Conservation (phyloP, 1,284 basidiomycete genomes). For the Xerocomus nothofagi region DNA sequence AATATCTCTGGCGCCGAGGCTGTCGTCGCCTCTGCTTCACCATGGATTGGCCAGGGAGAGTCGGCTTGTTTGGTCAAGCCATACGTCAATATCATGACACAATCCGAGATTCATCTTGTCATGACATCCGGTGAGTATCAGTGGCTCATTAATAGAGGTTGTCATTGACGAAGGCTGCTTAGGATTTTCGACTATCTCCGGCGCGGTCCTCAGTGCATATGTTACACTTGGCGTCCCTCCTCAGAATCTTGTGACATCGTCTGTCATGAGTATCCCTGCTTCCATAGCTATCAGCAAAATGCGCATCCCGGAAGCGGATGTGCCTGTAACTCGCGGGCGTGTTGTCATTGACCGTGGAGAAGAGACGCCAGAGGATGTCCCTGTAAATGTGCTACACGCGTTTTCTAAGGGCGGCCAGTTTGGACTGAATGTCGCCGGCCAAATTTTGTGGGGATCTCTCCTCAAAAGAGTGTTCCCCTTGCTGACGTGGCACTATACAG, state of each 20-base stretch:
- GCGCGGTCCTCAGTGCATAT: slow-evolving; percentile 85
- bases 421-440: slow-evolving; percentile 82
- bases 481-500: slow-evolving; percentile 35
- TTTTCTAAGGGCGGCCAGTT: slow-evolving; percentile 87
- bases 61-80: slow-evolving; percentile 83
- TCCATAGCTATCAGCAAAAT: slow-evolving; percentile 91
- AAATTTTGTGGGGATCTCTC: slow-evolving; percentile 62
- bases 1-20: slow-evolving; percentile 88
- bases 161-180: slow-evolving; percentile 7
- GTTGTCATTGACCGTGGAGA: slow-evolving; percentile 78
- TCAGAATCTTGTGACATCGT: slow-evolving; percentile 84
- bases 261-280: slow-evolving; percentile 93
- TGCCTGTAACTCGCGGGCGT: slow-evolving; percentile 81
- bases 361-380: slow-evolving; percentile 47
- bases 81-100: slow-evolving; percentile 87
- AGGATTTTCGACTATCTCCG: slow-evolving; percentile 87
- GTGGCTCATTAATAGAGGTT: neutral
- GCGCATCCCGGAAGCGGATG: slow-evolving; percentile 79
- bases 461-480: neutral
- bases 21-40: slow-evolving; percentile 87
- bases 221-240: slow-evolving; percentile 81
- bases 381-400: slow-evolving; percentile 83
- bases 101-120: slow-evolving; percentile 84
- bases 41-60: slow-evolving; percentile 90
- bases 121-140: slow-evolving; percentile 76